These are phyloP conservation scores for Wilcoxina mikolae DNA, from an alignment of 495 filamentous ascomycete genomes.

Conservation along the genomic window DNA sequence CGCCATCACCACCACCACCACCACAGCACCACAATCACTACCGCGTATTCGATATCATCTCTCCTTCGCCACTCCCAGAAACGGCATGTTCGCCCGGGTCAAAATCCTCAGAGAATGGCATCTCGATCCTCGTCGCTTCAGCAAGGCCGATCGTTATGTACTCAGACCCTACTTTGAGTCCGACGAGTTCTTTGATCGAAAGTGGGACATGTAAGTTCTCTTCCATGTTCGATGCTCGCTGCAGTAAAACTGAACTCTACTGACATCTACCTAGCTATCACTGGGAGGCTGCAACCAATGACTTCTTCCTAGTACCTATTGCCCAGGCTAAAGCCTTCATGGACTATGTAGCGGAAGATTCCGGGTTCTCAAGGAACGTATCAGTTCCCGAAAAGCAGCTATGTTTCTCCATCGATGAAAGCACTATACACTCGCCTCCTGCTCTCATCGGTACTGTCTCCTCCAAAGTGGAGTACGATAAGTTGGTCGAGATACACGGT, in stretches of 20 bases:
- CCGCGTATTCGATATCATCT: background rate
- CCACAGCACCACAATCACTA: background rate
- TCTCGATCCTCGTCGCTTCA: constrained; percentile 9
- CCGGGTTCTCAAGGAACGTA: constrained; percentile 15
- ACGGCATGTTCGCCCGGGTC: background rate
- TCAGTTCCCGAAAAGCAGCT: constrained; percentile 9
- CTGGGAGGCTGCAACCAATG: constrained; percentile 12
- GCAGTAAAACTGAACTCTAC: constrained; percentile 3
- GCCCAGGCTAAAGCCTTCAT: constrained; percentile 17
- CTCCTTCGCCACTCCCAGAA: background rate
- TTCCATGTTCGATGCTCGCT: background rate
- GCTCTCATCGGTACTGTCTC: constrained; percentile 11
- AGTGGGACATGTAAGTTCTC: constrained; percentile 23
- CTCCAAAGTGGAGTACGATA: constrained; percentile 20
- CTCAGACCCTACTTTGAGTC: constrained; percentile 25
- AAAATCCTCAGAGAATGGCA: background rate
- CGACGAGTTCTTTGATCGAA: constrained; percentile 15
- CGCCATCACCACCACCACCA: background rate
- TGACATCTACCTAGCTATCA: constrained; percentile 14
- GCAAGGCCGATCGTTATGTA: constrained; percentile 23
- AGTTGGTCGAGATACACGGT: constrained; percentile 8
- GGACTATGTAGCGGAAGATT: constrained; percentile 13
- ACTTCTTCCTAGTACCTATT: constrained; percentile 18
- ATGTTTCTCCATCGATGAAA: constrained; percentile 10
- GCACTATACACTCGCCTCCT: constrained; percentile 8